Conservation (phyloP, 257 asterid genomes). For the Striga asiatica region DNA sequence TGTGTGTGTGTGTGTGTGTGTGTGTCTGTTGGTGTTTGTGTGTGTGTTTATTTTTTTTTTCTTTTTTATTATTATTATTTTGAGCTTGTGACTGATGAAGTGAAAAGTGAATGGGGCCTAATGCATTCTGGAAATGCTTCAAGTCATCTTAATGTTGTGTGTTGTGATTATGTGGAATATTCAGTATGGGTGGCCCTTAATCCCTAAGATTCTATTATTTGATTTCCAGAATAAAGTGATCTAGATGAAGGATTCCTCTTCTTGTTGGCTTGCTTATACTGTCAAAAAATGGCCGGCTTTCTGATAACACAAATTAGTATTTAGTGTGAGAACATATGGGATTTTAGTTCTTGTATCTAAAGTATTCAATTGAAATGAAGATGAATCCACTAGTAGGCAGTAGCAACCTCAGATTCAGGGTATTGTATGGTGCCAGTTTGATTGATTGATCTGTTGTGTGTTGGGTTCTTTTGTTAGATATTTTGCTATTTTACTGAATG, state of each 20-base stretch:
- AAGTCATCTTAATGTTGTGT: conserved; percentile 4
- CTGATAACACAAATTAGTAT: no score
- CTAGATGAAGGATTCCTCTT: not conserved
- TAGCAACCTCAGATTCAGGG: no score
- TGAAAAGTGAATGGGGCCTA: conserved; percentile 13
- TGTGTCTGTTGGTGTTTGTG: not conserved
- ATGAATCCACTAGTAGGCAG: no score
- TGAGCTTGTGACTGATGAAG: conserved; percentile 11
- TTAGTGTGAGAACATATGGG: not conserved
- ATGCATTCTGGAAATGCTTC: conserved; percentile 4
- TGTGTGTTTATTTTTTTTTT: not conserved
- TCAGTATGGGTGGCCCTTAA: no score
- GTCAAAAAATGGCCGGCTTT: no score
- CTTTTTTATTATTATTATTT: not conserved
- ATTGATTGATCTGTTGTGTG: no score
- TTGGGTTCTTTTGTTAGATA: no score
- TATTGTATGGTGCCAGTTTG: no score
- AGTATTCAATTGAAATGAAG: no score
- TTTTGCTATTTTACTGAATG: no score
- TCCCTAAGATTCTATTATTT: not conserved
- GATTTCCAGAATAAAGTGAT: not conserved
- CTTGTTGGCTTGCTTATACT: no score
- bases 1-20: not conserved
- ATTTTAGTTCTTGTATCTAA: conserved; percentile 10
- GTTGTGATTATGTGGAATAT: conserved; percentile 9